Evolutionary conservation across 2,329 filamentous ascomycete genomes (phyloP).

Genomic region (Colletotrichum camelliae): DNA sequence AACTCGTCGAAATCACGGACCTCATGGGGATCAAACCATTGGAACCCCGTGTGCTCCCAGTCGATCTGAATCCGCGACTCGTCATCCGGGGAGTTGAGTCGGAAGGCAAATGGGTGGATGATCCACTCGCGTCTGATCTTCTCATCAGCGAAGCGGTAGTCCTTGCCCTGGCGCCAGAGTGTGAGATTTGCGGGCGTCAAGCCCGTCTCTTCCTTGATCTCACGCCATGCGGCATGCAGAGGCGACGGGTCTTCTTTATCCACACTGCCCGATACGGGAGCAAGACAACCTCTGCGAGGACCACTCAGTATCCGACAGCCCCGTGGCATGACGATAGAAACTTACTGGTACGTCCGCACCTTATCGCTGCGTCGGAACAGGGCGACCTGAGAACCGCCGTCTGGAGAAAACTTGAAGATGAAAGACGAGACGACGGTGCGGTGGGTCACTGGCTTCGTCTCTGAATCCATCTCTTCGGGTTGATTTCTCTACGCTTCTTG

Average conservation of each 20-base stretch:
- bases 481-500: not conserved
- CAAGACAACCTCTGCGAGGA: constrained; percentile 55
- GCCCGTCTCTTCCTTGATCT: constrained; percentile 67
- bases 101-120: constrained; percentile 67
- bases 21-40: constrained; percentile 60
- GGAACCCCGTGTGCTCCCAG: constrained; percentile 66
- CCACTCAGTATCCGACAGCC: not conserved
- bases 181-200: constrained; percentile 52
- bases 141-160: constrained; percentile 61
- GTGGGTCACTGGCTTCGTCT: not conserved
- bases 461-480: not conserved
- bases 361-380: constrained; percentile 66
- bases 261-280: constrained; percentile 67
- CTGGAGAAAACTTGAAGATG: constrained; percentile 50
- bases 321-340: not conserved
- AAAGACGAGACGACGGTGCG: constrained; percentile 55
- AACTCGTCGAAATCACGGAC: constrained; percentile 52
- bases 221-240: constrained; percentile 64
- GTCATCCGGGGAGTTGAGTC: constrained; percentile 45
- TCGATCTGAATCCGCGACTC: constrained; percentile 58
- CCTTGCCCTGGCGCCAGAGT: constrained; percentile 62
- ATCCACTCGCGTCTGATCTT: constrained; percentile 63
- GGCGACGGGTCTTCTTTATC: constrained; percentile 57
- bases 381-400: constrained; percentile 54
- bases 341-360: constrained; percentile 65